Evolutionary conservation across 139 green algal species (phyloP).

Genomic region (Chlamydomonas schloesseri): DNA sequence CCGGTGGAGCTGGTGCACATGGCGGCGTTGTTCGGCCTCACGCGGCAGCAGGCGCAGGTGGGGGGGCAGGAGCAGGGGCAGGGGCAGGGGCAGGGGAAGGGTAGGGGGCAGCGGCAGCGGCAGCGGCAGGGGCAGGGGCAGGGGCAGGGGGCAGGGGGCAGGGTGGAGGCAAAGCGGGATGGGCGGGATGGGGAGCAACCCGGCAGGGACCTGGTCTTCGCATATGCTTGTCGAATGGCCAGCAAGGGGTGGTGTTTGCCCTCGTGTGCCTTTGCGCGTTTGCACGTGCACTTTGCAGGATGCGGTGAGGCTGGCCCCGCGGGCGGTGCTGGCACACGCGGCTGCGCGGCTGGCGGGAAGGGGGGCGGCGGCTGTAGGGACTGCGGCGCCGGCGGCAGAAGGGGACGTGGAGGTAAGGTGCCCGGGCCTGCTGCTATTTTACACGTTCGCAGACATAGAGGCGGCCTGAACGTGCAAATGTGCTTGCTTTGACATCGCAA

Average conservation of each 20-base stretch:
- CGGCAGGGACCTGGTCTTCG: no score
- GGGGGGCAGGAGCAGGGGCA: not conserved
- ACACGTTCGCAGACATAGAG: no score
- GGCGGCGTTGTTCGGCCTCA: slow-evolving; percentile 69
- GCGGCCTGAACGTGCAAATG: no score
- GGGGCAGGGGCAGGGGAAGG: not conserved
- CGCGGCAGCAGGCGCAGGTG: slow-evolving; percentile 61
- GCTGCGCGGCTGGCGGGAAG: slow-evolving; percentile 12
- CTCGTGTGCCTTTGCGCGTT: no score
- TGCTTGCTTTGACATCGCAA: no score
- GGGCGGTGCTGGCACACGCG: slow-evolving; percentile 25
- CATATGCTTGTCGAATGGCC: no score
- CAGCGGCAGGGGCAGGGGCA: not conserved
- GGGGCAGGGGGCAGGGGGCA: not conserved
- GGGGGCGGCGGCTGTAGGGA: not conserved
- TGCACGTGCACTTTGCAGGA: no score
- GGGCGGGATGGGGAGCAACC: no score
- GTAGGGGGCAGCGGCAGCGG: not conserved
- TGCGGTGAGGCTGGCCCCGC: slow-evolving; percentile 5
- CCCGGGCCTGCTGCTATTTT: no score
- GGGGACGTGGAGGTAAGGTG: not conserved
- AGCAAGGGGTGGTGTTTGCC: no score
- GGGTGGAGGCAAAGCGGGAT: not conserved
- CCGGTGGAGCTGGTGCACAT: slow-evolving; percentile 75
- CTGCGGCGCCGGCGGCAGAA: not conserved